Evolutionary conservation across 768 basidiomycete species (phyloP).

Genomic region (Plicaturopsis crispa): DNA sequence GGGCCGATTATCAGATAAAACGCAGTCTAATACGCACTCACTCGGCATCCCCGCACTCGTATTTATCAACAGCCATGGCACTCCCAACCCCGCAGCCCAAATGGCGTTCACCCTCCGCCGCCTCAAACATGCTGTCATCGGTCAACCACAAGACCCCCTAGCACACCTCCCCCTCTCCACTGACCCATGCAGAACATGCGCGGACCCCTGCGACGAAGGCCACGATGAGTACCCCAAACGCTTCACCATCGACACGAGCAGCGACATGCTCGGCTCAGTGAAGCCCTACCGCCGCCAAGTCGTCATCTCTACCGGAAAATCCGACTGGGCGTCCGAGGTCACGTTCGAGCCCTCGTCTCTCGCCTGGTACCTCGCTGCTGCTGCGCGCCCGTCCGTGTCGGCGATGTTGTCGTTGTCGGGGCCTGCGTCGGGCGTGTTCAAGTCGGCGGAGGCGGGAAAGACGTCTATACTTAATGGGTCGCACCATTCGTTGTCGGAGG

Average conservation of each 20-base stretch:
- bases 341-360: constrained; percentile 65
- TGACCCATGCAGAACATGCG: constrained; percentile 74
- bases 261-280: constrained; percentile 78
- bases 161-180: too few species aligned
- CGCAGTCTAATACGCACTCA: too few species aligned
- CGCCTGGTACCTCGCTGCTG: constrained; percentile 42
- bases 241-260: constrained; percentile 74
- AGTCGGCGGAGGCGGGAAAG: constrained; percentile 42
- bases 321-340: constrained; percentile 83
- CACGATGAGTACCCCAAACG: constrained; percentile 68
- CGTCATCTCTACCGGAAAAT: constrained; percentile 83
- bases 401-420: not conserved
- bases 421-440: constrained; percentile 46
- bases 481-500: constrained; percentile 63
- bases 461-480: constrained; percentile 82
- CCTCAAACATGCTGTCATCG: constrained; percentile 10
- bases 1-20: too few species aligned
- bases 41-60: too few species aligned
- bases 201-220: constrained; percentile 71
- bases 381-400: not conserved
- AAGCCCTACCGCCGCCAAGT: constrained; percentile 83
- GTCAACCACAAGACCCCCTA: constrained; percentile 20
- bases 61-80: too few species aligned
- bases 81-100: too few species aligned
- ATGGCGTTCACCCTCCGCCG: constrained; percentile 30